Conservation (phyloP, 2,329 filamentous ascomycete genomes). For the Hypocreales sp. region DNA sequence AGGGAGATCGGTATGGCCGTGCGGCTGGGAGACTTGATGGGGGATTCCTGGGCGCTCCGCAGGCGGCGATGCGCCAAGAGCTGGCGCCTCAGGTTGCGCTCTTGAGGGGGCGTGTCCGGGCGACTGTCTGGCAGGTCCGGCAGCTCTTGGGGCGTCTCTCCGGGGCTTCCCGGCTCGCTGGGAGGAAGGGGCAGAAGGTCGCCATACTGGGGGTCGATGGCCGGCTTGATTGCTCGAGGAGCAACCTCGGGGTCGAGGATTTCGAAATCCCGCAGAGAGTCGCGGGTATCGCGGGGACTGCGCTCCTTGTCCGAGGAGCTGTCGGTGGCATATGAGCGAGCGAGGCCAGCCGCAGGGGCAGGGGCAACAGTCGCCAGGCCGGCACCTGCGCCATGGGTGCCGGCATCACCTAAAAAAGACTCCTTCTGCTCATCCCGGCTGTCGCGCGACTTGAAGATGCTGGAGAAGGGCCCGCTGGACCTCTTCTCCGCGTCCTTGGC, state of each 20-base stretch:
- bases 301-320: slow-evolving; percentile 22
- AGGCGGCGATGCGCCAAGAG: slow-evolving; percentile 29
- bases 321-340: slow-evolving; percentile 30
- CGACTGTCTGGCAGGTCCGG: slow-evolving; percentile 45
- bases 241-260: slow-evolving; percentile 42
- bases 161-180: slow-evolving; percentile 37
- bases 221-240: slow-evolving; percentile 42
- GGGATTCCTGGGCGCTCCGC: slow-evolving; percentile 31
- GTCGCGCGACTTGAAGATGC: slow-evolving; percentile 28
- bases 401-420: slow-evolving; percentile 62
- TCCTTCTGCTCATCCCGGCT: slow-evolving; percentile 22
- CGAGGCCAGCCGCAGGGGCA: slow-evolving; percentile 21
- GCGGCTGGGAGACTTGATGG: slow-evolving; percentile 34
- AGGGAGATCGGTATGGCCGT: slow-evolving; percentile 43
- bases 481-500: slow-evolving; percentile 23
- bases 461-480: slow-evolving; percentile 29
- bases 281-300: slow-evolving; percentile 9
- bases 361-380: slow-evolving; percentile 39
- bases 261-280: slow-evolving; percentile 14
- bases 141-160: slow-evolving; percentile 20
- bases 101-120: slow-evolving; percentile 37
- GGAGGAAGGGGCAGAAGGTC: slow-evolving; percentile 50
- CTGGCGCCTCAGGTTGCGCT: slow-evolving; percentile 24
- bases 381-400: slow-evolving; percentile 54
- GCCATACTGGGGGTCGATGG: slow-evolving; percentile 51